These are phyloP conservation scores for Tuber umbilicatum DNA, from an alignment of 495 filamentous ascomycete genomes.

Conservation along the genomic window DNA sequence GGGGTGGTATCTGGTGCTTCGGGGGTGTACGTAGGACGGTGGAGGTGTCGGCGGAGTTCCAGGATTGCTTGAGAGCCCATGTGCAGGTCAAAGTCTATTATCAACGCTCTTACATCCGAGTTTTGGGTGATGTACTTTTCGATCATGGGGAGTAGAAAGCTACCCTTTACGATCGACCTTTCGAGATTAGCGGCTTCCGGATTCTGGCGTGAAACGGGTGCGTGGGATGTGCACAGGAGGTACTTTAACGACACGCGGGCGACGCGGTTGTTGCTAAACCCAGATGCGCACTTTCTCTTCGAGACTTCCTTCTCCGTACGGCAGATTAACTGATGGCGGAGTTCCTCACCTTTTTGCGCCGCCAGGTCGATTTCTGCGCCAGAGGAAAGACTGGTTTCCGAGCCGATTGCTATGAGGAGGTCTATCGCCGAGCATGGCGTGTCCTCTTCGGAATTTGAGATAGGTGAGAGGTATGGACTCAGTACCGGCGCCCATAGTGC, in stretches of 20 bases:
- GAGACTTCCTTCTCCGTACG: not conserved
- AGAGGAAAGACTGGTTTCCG: constrained; percentile 8
- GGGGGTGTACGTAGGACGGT: not conserved
- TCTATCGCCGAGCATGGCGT: constrained; percentile 27
- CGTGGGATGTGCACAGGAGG: constrained; percentile 22
- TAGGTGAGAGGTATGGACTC: constrained; percentile 1
- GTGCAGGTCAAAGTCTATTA: constrained; percentile 34
- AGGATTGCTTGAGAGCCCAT: constrained; percentile 33
- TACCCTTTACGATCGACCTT: constrained; percentile 20
- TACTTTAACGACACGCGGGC: constrained; percentile 24
- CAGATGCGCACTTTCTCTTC: constrained; percentile 24
- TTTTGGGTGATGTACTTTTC: constrained; percentile 27
- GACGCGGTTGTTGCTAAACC: not conserved
- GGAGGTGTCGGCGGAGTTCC: constrained; percentile 25
- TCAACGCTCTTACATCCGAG: constrained; percentile 19
- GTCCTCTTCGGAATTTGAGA: constrained; percentile 3
- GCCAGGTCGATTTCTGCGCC: constrained; percentile 20
- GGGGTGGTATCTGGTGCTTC: constrained; percentile 7
- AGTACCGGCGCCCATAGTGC: constrained; percentile 25
- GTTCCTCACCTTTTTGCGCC: constrained; percentile 21
- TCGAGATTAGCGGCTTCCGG: constrained; percentile 15
- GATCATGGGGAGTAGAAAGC: constrained; percentile 28
- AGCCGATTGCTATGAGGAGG: constrained; percentile 26
- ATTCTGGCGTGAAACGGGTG: constrained; percentile 21
- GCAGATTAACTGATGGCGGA: constrained; percentile 13